Evolutionary conservation across 345 rosid species (phyloP).

Genomic region (Streptanthus diversifolius): DNA sequence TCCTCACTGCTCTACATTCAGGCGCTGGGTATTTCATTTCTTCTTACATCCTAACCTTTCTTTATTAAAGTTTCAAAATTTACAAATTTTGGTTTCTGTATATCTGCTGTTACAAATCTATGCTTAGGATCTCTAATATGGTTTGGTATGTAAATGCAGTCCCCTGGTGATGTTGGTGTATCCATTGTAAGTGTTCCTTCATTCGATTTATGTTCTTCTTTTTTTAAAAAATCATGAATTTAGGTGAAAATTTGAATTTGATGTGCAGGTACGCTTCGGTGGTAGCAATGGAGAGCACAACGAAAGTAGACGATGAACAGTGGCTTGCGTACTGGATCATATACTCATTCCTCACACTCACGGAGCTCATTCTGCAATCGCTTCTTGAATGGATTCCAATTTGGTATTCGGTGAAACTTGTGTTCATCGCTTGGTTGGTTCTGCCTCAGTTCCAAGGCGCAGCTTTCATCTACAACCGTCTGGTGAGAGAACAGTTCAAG

Average conservation of each 20-base stretch:
- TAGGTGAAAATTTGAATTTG: neutral
- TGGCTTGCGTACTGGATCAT: conserved; percentile 96
- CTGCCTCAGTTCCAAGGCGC: conserved; percentile 71
- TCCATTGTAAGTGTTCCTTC: conserved; percentile 53
- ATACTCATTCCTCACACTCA: conserved; percentile 68
- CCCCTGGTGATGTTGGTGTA: conserved; percentile 72
- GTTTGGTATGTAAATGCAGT: conserved; percentile 37
- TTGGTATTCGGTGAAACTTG: conserved; percentile 67
- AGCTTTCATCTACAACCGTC: conserved; percentile 63
- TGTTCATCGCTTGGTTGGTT: conserved; percentile 64
- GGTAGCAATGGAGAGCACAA: conserved; percentile 65
- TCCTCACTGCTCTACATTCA: conserved; percentile 51
- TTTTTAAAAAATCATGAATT: neutral
- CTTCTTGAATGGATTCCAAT: conserved; percentile 75
- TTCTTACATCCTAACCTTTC: neutral
- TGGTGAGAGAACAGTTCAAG: conserved; percentile 55
- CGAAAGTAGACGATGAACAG: conserved; percentile 71
- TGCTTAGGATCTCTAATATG: neutral
- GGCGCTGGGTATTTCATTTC: conserved; percentile 50
- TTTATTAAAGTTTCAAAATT: neutral
- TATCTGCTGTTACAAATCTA: neutral
- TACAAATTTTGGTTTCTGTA: too few relatives aligned
- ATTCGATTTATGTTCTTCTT: neutral
- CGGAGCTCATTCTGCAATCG: conserved; percentile 67
- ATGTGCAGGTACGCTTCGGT: conserved; percentile 61